Evolutionary conservation across 306 rosid species (phyloP), one percentile per base, ranked within the genome.

Genomic region (Castanopsis chinensis): DNA sequence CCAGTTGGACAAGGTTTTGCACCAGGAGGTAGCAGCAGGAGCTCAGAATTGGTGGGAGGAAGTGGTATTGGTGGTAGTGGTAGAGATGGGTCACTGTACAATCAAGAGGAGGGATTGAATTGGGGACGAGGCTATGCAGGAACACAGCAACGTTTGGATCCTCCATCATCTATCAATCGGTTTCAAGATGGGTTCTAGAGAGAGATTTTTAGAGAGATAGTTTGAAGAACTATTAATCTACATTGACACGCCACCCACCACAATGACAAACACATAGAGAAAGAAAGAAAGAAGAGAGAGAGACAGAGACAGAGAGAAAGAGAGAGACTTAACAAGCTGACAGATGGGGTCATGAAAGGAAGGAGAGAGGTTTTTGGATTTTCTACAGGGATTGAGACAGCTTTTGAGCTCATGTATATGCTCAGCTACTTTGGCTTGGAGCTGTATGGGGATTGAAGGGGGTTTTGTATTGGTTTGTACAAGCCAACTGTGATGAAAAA

Each of bases 361-460:
- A 33, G 28, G 57, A 71, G 71, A 57, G 71, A 81, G 74, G 37
- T 82, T 78, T 84, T 76, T 53, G 84, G 86, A 80, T 84, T 84
- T 71, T 86, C 80, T 75, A 64, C 80, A 86, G 83, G 85, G 73
- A 83, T 64, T 68, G 69, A 52, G 69, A 79, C 97, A 93, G 90
- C 93, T 87, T 90, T 93, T 87, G 89, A 88, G 87, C 76, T 89
- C 90, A 85, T 87, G 76, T 74, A 83, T 83, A 87, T 77, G 53
- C 84, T 90, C 92, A 92, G 97, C 94, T 85, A 92, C 74, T 91
- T 92, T 94, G 97, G 97, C 89, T 73, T 87, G 72, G 77, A 81
- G 92, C 85, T 88, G 80, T 78, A 64, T 70, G 79, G 55, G 73
- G 56, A 73, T 75, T 69, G 59, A 65, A 76, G 83, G 55, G 80